Conservation (phyloP, 108 stramenopile species). For the Cyclostephanos invisitatus region DNA sequence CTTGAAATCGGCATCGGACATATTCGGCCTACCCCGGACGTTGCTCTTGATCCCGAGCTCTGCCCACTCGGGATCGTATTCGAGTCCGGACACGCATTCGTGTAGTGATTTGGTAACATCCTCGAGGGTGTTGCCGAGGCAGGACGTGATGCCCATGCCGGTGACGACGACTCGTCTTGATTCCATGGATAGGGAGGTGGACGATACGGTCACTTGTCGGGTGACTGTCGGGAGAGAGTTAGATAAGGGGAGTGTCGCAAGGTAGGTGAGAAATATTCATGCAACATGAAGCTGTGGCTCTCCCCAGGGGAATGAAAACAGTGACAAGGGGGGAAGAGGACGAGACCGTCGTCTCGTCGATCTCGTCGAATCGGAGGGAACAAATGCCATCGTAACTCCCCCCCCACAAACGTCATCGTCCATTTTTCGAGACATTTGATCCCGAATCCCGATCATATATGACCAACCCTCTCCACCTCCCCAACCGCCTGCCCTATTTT, state of each 20-base stretch:
- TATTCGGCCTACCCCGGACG: slow-evolving; percentile 72
- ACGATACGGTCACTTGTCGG: not conserved
- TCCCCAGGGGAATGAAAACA: too few relatives aligned
- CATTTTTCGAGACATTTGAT: too few relatives aligned
- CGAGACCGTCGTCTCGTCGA: too few relatives aligned
- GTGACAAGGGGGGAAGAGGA: too few relatives aligned
- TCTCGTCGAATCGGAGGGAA: too few relatives aligned
- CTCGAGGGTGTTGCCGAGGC: slow-evolving; percentile 89
- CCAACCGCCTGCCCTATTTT: too few relatives aligned
- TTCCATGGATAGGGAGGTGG: slow-evolving; percentile 61
- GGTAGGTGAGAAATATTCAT: not conserved
- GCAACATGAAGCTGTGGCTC: too few relatives aligned
- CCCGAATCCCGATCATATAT: too few relatives aligned
- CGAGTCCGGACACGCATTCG: slow-evolving; percentile 68
- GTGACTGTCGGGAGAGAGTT: not conserved
- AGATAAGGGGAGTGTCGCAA: not conserved
- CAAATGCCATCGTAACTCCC: too few relatives aligned
- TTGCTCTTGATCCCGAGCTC: slow-evolving; percentile 89
- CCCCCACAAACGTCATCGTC: too few relatives aligned
- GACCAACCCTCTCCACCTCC: too few relatives aligned
- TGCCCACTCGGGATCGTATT: slow-evolving; percentile 74
- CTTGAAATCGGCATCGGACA: slow-evolving; percentile 80
- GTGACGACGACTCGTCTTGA: slow-evolving; percentile 85
- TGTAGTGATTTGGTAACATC: slow-evolving; percentile 82
- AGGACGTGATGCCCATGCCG: slow-evolving; percentile 91